These are phyloP conservation scores for Xylariaceae sp. DNA, from an alignment of 2,329 filamentous ascomycete genomes.

Conservation along the genomic window DNA sequence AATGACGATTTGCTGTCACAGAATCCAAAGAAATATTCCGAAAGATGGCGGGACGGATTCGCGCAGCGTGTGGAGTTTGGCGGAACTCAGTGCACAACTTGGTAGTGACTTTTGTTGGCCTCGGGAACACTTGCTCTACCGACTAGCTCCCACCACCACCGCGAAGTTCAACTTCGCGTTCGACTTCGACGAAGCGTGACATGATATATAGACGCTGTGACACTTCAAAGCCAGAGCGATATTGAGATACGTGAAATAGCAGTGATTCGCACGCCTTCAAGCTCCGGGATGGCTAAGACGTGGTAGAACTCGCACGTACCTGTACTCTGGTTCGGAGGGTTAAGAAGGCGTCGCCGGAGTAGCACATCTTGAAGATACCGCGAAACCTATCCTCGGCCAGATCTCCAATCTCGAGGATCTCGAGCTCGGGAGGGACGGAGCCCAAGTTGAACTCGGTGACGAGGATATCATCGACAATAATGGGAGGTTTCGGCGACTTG, in stretches of 20 bases:
- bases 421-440: conserved; percentile 87
- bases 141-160: conserved; percentile 2
- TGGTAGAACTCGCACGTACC: conserved; percentile 44
- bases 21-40: conserved; percentile 8
- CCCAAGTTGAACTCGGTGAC: conserved; percentile 97
- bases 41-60: too few species aligned
- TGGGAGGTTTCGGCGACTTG: conserved; percentile 95
- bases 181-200: background rate
- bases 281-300: background rate
- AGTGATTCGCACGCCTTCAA: too few species aligned
- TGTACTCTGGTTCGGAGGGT: conserved; percentile 95
- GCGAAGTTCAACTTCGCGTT: background rate
- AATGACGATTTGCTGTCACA: conserved; percentile 7
- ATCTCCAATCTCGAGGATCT: conserved; percentile 97
- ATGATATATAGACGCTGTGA: too few species aligned
- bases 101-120: conserved; percentile 4
- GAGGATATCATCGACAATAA: conserved; percentile 98
- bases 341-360: conserved; percentile 90
- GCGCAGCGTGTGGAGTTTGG: background rate
- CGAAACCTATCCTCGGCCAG: conserved; percentile 94
- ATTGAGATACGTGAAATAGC: too few species aligned
- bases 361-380: conserved; percentile 99
- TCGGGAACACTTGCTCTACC: conserved; percentile 17
- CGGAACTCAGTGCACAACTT: background rate
- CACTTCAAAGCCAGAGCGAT: too few species aligned